These are phyloP conservation scores for Solanum clarkiae DNA, from an alignment of 257 asterid genomes.

Conservation along the genomic window DNA sequence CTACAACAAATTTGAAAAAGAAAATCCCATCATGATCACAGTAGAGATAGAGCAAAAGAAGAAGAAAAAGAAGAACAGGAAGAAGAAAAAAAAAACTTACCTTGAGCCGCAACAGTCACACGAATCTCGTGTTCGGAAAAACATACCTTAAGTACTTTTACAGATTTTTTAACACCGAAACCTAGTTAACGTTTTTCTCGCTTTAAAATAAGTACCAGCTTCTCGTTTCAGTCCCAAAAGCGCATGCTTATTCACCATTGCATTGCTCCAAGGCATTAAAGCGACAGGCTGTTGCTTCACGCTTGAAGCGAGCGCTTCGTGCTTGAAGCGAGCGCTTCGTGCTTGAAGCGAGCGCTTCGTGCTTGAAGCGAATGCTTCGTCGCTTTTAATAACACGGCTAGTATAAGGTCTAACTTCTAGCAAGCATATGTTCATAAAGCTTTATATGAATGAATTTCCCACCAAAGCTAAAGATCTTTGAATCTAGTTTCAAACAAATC, in stretches of 20 bases:
- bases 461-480: background rate
- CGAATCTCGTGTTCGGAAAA: background rate
- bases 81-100: background rate
- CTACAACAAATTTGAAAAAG: too few relatives aligned
- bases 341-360: too few relatives aligned
- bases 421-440: background rate
- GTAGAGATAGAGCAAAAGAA: background rate
- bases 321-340: too few relatives aligned
- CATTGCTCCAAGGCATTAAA: too few relatives aligned
- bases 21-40: background rate
- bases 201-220: background rate
- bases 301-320: too few relatives aligned
- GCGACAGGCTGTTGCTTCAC: too few relatives aligned
- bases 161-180: too few relatives aligned
- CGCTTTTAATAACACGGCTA: background rate
- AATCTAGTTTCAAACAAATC: background rate
- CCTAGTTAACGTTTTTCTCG: too few relatives aligned
- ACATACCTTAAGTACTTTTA: background rate
- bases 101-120: background rate
- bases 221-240: background rate
- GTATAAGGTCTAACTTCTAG: background rate
- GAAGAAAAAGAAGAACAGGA: too few relatives aligned
- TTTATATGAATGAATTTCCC: background rate
- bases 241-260: too few relatives aligned
- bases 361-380: too few relatives aligned